phyloP scores from a whole-genome alignment of 306 rosid species.

The Gastrolobium bilobum region DNA sequence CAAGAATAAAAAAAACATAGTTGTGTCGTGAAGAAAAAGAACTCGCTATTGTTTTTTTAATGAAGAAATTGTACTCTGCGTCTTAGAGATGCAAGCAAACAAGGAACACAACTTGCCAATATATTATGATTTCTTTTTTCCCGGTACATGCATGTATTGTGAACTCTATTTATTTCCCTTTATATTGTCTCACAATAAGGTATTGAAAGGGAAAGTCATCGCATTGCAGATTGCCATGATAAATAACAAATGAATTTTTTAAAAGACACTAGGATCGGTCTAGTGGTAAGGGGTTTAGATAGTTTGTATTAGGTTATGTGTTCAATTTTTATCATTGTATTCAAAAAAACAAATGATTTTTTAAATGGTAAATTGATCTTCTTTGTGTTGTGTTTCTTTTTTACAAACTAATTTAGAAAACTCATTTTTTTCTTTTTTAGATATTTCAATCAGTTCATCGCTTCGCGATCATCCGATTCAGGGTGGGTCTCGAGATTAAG shows the following conservation, averaged over 20 bases:
- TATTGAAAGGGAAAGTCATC: background rate
- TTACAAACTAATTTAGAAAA: background rate
- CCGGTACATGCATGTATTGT: background rate
- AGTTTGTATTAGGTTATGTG: too few relatives aligned
- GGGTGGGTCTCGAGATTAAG: too few relatives aligned
- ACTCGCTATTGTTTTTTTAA: background rate
- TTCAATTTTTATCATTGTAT: too few relatives aligned
- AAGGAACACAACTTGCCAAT: conserved; percentile 4
- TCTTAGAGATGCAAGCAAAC: conserved; percentile 1
- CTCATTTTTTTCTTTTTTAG: too few relatives aligned
- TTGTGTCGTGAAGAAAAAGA: conserved; percentile 18
- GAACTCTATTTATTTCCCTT: background rate
- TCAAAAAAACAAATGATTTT: background rate
- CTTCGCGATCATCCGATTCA: too few relatives aligned
- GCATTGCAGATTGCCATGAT: background rate
- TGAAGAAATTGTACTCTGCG: background rate
- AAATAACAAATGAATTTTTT: background rate
- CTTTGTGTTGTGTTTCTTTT: background rate
- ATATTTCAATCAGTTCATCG: too few relatives aligned
- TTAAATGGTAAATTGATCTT: background rate
- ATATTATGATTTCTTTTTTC: background rate
- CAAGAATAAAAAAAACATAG: conserved; percentile 5
- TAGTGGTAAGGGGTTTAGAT: too few relatives aligned
- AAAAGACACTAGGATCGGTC: too few relatives aligned
- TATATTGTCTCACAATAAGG: background rate